A percentile compares a stretch with the other conserved stretches of the same genome.
These are phyloP conservation scores for Phytophthora multivora DNA, from an alignment of 352 stramenopile genomes.

Conservation along the genomic window DNA sequence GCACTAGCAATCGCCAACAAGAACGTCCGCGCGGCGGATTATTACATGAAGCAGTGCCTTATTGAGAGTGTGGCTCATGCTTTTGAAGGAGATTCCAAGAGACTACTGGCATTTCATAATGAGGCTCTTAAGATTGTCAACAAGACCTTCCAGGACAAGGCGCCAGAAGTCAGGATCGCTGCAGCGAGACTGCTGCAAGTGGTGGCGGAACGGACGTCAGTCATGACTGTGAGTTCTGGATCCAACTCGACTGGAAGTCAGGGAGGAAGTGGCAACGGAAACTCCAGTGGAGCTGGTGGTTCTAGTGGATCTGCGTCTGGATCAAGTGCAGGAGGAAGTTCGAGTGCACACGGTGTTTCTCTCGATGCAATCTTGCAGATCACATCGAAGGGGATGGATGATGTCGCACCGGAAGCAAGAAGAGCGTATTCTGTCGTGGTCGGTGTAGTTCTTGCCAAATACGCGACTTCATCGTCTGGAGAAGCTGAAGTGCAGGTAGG, in stretches of 20 bases:
- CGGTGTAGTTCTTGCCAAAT: slow-evolving; percentile 81
- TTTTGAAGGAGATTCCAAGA: slow-evolving; percentile 44
- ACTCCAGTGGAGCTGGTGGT: slow-evolving; percentile 16
- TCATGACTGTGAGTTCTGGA: slow-evolving; percentile 16
- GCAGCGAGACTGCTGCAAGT: slow-evolving; percentile 67
- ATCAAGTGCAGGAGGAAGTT: slow-evolving; percentile 23
- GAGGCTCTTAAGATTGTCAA: slow-evolving; percentile 78
- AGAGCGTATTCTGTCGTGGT: slow-evolving; percentile 70
- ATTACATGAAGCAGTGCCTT: slow-evolving; percentile 82
- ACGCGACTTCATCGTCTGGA: slow-evolving; percentile 49
- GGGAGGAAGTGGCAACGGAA: slow-evolving; percentile 29
- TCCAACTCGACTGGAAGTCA: slow-evolving; percentile 13
- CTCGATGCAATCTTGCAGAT: slow-evolving; percentile 77
- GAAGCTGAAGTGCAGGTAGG: slow-evolving; percentile 49
- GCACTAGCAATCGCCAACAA: slow-evolving; percentile 68
- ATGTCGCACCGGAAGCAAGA: slow-evolving; percentile 62
- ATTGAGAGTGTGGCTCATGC: slow-evolving; percentile 70
- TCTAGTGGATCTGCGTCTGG: slow-evolving; percentile 14
- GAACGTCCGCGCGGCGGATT: slow-evolving; percentile 64
- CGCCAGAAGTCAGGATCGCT: slow-evolving; percentile 69
- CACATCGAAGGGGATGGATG: slow-evolving; percentile 79
- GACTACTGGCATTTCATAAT: slow-evolving; percentile 50
- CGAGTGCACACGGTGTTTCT: slow-evolving; percentile 38
- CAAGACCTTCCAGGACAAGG: slow-evolving; percentile 80
- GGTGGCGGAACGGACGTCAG: slow-evolving; percentile 57